A percentile compares a stretch with the other conserved stretches of the same genome.
Evolutionary conservation across 1,284 basidiomycete species (phyloP).

Genomic region (Moesziomyces globuligerus): DNA sequence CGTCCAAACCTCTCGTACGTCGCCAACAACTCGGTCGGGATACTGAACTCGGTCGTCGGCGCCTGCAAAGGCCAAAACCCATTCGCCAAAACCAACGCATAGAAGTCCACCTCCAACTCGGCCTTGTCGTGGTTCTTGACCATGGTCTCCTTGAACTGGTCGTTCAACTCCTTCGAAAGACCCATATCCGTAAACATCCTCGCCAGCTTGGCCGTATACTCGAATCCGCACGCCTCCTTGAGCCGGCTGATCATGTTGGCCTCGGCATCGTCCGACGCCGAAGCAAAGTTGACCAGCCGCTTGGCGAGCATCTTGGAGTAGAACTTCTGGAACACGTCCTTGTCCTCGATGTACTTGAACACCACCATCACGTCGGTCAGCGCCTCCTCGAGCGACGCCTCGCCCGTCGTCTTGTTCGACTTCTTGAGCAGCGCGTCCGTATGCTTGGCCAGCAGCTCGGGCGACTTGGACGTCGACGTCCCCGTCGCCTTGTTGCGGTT

Average conservation of each 20-base stretch:
- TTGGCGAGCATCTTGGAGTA: constrained; percentile 96
- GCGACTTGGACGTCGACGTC: constrained; percentile 74
- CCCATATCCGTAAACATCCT: constrained; percentile 99
- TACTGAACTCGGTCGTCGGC: constrained; percentile 83
- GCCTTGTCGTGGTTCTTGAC: constrained; percentile 75
- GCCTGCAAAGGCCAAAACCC: constrained; percentile 95
- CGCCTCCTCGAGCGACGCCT: constrained; percentile 87
- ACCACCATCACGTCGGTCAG: constrained; percentile 94
- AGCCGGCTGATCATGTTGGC: constrained; percentile 98
- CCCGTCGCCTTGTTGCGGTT: constrained; percentile 85
- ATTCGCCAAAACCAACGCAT: constrained; percentile 91
- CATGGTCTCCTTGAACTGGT: constrained; percentile 96
- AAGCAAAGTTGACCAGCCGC: constrained; percentile 89
- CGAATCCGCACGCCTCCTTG: constrained; percentile 98
- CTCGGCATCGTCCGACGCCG: constrained; percentile 95
- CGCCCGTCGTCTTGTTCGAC: constrained; percentile 91
- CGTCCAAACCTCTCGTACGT: constrained; percentile 91
- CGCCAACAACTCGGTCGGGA: constrained; percentile 85
- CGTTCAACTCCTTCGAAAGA: constrained; percentile 93
- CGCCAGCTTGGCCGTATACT: constrained; percentile 97
- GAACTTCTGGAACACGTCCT: constrained; percentile 99
- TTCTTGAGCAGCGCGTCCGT: constrained; percentile 90
- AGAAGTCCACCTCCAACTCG: constrained; percentile 77
- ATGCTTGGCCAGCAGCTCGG: constrained; percentile 93
- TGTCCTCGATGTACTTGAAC: constrained; percentile 99